Base-by-base conservation (phyloP, 345 rosid species). In the Eucalyptus pauciflora region DNA sequence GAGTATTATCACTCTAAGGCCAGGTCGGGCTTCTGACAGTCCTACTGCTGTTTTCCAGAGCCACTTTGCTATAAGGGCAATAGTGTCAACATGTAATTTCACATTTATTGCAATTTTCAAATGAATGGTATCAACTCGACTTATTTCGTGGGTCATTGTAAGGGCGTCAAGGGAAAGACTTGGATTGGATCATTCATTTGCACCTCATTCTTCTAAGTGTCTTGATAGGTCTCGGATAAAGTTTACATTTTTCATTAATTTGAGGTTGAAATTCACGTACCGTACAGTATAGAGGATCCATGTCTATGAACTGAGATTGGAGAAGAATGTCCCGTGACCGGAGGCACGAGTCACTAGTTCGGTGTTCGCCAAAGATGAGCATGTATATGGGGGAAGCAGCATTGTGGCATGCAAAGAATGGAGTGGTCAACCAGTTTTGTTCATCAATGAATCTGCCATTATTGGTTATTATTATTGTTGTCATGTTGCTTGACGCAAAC, bases 61-160 rank as follows among this genome's bases (percentile, higher is more conserved):
- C 29, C 62, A 56, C 62, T 22, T 56, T 12, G 0, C 12, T 22
- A 56, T 22, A 56, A 10, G 60, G 13, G 12, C 13, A 22, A 24
- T 22, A 56, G 62, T 22, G 29, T 56, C 62, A 4, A 56, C 27
- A 24, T 24, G 12, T 56, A 56, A 56, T 56, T 56, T 56, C 12
- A 1, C 12, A 4, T 29, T 56, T 56, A 24, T 56, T 56, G 62
- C 62, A 24, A 22, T 56, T 56, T 56, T 56, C 71, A 14, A 8
- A n/a, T 64, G 33, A 13, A 15, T 15, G 10, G 18, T 64, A 16
- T n/a, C 0, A 14, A 16, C 0, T 56, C 5, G 12, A 24, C 29
- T 56, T 24, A 24, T 56, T 56, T 56, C 4, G 1, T 9, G 10
- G 18, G 20, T 15, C 8, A 64, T n/a, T 64, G 33, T 56, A 4